Conservation (phyloP, 2,329 filamentous ascomycete species). For the Trichoderma sp. region DNA sequence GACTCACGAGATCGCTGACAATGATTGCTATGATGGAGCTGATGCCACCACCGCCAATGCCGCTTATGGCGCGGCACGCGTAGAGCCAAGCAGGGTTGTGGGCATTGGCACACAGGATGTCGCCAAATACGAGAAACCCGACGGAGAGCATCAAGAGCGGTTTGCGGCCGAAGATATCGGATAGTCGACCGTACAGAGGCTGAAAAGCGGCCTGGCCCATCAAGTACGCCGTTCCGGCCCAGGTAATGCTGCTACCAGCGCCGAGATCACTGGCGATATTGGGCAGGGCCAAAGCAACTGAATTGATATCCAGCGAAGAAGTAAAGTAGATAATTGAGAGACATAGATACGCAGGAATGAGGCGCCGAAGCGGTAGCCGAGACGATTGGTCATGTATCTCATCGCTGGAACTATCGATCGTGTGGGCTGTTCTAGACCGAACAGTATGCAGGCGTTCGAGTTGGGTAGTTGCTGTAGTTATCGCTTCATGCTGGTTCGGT, state of each 20-base stretch:
- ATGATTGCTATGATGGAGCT: neutral
- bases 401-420: neutral
- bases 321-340: neutral
- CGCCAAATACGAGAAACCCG: neutral
- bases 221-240: neutral
- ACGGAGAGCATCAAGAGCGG: neutral
- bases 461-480: neutral
- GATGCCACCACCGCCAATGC: neutral
- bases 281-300: neutral
- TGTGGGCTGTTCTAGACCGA: neutral
- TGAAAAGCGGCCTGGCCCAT: neutral
- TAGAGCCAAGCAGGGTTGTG: neutral
- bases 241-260: neutral
- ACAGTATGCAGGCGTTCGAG: neutral
- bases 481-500: neutral
- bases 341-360: neutral
- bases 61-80: neutral
- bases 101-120: neutral
- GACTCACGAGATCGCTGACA: neutral
- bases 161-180: neutral
- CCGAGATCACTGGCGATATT: neutral
- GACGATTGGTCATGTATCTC: neutral
- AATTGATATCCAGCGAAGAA: neutral
- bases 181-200: neutral
- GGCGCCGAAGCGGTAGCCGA: neutral